Conservation (phyloP, 176 grass and related monocot genomes). For the Bromus sterilis region DNA sequence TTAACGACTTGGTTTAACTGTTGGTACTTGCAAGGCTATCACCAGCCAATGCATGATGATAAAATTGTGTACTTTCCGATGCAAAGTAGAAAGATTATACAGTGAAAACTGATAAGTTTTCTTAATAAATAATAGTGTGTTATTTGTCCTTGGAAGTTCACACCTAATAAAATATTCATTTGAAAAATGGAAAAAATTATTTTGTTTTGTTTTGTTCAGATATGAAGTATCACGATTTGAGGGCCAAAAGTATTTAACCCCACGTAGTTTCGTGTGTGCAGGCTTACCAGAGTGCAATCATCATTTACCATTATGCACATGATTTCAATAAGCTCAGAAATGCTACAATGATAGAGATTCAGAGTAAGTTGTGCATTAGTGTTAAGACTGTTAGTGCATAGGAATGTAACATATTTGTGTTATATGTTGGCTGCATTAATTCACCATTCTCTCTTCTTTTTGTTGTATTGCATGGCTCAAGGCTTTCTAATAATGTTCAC, state of each 20-base stretch:
- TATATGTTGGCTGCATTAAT: neutral
- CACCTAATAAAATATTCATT: neutral
- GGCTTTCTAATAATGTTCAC: constrained; percentile 69
- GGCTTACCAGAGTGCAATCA: constrained; percentile 91
- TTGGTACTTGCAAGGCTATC: constrained; percentile 77
- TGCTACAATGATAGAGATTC: constrained; percentile 99
- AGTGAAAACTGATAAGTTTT: neutral
- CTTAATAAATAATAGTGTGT: neutral
- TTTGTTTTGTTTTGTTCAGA: neutral
- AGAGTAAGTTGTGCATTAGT: constrained; percentile 49
- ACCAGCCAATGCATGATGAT: constrained; percentile 95
- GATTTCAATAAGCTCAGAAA: constrained; percentile 93
- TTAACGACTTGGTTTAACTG: constrained; percentile 70
- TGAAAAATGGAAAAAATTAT: neutral
- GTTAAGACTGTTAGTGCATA: neutral
- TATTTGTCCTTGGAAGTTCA: neutral
- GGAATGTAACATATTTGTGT: neutral
- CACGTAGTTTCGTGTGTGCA: constrained; percentile 26
- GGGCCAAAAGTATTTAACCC: neutral
- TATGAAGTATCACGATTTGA: neutral
- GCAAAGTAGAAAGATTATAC: neutral
- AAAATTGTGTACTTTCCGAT: neutral
- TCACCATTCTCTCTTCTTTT: neutral
- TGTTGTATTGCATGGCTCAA: constrained; percentile 51
- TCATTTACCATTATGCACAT: constrained; percentile 86